phyloP scores from a whole-genome alignment of 1,284 basidiomycete species.

The Pyrrhoderma lamaoense region DNA sequence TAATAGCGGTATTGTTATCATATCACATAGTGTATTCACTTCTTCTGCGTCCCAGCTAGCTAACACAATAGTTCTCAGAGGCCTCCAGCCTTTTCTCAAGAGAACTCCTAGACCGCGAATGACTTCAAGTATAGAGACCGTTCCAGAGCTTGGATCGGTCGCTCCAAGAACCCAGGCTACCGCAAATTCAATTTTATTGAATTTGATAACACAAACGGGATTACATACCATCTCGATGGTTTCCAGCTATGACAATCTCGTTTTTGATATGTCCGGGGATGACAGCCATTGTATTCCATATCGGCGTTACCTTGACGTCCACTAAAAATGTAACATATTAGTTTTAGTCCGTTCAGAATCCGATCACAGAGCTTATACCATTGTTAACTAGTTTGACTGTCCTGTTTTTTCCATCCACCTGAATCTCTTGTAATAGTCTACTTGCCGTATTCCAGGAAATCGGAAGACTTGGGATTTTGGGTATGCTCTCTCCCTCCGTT shows the following conservation, averaged over 20 bases:
- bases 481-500: slow-evolving; percentile 63
- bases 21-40: slow-evolving; percentile 30
- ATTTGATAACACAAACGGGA: background rate
- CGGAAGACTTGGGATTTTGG: slow-evolving; percentile 76
- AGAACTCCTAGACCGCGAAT: slow-evolving; percentile 74
- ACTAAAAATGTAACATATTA: slow-evolving; percentile 2
- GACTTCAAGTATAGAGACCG: slow-evolving; percentile 79
- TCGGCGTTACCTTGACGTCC: slow-evolving; percentile 33
- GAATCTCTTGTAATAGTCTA: slow-evolving; percentile 54
- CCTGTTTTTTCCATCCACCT: slow-evolving; percentile 30
- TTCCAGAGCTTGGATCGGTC: slow-evolving; percentile 83
- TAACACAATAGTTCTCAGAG: slow-evolving; percentile 78
- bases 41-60: slow-evolving; percentile 94
- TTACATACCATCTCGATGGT: slow-evolving; percentile 73
- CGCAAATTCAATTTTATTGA: background rate
- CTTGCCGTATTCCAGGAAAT: slow-evolving; percentile 69
- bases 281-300: slow-evolving; percentile 84
- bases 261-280: slow-evolving; percentile 86
- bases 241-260: slow-evolving; percentile 81
- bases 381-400: slow-evolving; percentile 56
- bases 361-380: slow-evolving; percentile 34
- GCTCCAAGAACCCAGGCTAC: slow-evolving; percentile 52
- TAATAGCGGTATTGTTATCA: background rate
- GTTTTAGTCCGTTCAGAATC: background rate
- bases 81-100: slow-evolving; percentile 79